Base-by-base conservation (phyloP, 768 basidiomycete genomes). In the Agrocybe chaxingu region DNA sequence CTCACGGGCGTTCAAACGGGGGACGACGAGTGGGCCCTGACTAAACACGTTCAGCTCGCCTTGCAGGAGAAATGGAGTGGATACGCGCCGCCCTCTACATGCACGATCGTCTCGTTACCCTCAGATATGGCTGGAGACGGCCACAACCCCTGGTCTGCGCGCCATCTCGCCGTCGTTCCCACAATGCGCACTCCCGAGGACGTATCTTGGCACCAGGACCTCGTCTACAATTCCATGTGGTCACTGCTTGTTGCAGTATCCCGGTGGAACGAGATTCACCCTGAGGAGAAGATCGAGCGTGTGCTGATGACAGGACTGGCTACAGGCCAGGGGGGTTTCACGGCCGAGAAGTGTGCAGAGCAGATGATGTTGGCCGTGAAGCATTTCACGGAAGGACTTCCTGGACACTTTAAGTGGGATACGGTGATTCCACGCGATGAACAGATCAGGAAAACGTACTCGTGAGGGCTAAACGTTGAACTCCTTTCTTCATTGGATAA, bases 281-380 rank as follows among this genome's bases (percentile, higher is more conserved):
- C 24, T 24, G 42, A 5, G 3, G 32, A 31, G 16, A 19, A 38
- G 16, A 53, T 56, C 40, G 12, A 40, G 9, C 49, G 42, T 9
- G 52, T 56, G 8, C 45, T 56, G 11, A 56, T 56, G 55, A 49
- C 55, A 18, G 55, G 55, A 30, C 50, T 56, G 33, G 55, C 52
- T n/a, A 56, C 52, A 6, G 55, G 52, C 6, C 34, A 42, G 7
- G 55, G 55, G 7, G 45, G 33, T n/a, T 45, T 56, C 33, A 39
- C 48, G 19, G 34, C 37, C 3, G 11, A 16, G 36, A 33, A 37
- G n/a, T 56, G 48, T 40, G 55, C 55, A 9, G 48, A 35, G 39
- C 55, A 56, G 43, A 56, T 56, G 51, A 43, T 52, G 7, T 36
- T 56, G 47, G 51, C 52, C 11, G 52, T 50, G 19, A 44, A 45